Evolutionary conservation across 75 land plant genomes (phyloP).

Genomic region (Gnetum montanum): DNA sequence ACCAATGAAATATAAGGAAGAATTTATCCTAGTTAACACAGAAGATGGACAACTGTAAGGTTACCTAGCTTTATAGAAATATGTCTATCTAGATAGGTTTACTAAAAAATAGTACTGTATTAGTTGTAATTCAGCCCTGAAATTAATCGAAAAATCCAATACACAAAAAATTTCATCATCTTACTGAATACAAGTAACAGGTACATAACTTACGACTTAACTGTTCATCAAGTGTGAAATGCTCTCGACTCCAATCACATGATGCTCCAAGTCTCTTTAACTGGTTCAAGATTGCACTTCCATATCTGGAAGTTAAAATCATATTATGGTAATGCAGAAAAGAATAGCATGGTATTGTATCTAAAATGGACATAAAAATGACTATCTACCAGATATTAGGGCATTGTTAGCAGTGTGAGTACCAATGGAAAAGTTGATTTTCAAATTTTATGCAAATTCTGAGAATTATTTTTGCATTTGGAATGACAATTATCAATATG

Average conservation of each 20-base stretch:
- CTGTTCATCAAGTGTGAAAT: conserved; percentile 89
- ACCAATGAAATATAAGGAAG: conserved; percentile 1
- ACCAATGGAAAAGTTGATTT: too few relatives aligned
- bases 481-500: too few relatives aligned
- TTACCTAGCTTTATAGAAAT: neutral
- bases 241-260: conserved; percentile 95
- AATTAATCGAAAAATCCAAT: too few relatives aligned
- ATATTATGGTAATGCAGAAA: neutral
- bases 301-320: conserved; percentile 43
- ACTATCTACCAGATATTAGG: too few relatives aligned
- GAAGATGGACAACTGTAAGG: too few relatives aligned
- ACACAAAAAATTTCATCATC: too few relatives aligned
- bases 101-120: too few relatives aligned
- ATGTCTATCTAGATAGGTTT: neutral
- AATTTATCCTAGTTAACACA: too few relatives aligned
- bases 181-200: too few relatives aligned
- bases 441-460: neutral
- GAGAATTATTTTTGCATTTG: neutral
- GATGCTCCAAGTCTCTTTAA: conserved; percentile 94
- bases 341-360: neutral
- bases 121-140: too few relatives aligned
- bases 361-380: too few relatives aligned
- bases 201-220: conserved; percentile 68
- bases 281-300: conserved; percentile 82
- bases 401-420: too few relatives aligned